Percentiles rank a stretch among this genome's conserved stretches.
These are phyloP conservation scores for Urochloa ruziziensis DNA, from an alignment of 176 grass and related monocot genomes.

Conservation along the genomic window DNA sequence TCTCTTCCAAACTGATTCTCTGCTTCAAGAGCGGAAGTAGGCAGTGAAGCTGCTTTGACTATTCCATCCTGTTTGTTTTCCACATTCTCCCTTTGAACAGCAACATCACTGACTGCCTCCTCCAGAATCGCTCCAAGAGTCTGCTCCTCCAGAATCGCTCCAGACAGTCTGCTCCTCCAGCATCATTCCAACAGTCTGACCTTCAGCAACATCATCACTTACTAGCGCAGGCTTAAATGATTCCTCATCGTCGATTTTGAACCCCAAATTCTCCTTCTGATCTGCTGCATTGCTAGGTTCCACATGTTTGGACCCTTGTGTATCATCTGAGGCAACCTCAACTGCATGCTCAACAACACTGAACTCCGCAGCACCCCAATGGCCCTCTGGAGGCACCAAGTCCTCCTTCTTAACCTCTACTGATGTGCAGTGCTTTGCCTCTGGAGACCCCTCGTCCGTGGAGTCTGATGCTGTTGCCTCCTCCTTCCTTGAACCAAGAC, in stretches of 20 bases:
- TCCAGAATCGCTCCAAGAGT: conserved; percentile 21
- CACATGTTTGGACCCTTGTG: conserved; percentile 26
- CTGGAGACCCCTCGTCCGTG: conserved; percentile 47
- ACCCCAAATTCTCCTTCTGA: neutral
- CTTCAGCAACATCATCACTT: conserved; percentile 7
- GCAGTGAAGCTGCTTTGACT: neutral
- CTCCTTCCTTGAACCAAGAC: conserved; percentile 26
- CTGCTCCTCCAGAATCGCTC: too few species aligned
- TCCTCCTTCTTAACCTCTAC: conserved; percentile 47
- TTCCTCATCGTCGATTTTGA: conserved; percentile 17
- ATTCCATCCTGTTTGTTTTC: conserved; percentile 4
- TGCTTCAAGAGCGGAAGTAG: neutral
- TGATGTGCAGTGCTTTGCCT: conserved; percentile 73
- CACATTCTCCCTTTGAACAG: conserved; percentile 12
- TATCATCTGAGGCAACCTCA: conserved; percentile 49
- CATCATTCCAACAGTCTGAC: conserved; percentile 11
- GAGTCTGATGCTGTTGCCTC: neutral
- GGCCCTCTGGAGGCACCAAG: neutral
- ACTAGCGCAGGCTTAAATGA: neutral
- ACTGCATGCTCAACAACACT: conserved; percentile 71
- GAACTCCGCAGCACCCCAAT: conserved; percentile 48
- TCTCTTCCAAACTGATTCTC: conserved; percentile 36
- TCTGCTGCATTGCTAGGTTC: conserved; percentile 19
- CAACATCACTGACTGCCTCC: neutral
- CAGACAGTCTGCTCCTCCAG: too few species aligned